Evolutionary conservation across 306 rosid genomes (phyloP).

Genomic region (Comarum palustre): DNA sequence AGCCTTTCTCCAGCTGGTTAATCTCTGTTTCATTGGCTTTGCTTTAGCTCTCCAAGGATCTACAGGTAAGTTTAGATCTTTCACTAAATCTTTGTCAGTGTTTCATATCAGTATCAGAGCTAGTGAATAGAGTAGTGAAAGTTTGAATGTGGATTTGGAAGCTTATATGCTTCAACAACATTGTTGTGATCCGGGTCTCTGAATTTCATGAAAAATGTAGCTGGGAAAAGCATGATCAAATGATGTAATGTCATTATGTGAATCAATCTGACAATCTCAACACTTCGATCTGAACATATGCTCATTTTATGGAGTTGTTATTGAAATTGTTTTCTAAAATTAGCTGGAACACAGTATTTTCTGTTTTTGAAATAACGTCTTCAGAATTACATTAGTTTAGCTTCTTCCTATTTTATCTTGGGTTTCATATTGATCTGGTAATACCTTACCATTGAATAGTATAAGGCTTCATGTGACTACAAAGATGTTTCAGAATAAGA

Average conservation of each 20-base stretch:
- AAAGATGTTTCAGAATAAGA: background rate
- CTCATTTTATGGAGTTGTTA: background rate
- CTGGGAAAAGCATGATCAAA: constrained; percentile 9
- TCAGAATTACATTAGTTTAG: background rate
- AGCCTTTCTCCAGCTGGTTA: constrained; percentile 46
- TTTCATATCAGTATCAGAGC: constrained; percentile 9
- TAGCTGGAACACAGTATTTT: constrained; percentile 1
- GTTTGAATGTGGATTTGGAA: constrained; percentile 8
- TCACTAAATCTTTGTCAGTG: constrained; percentile 5
- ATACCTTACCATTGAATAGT: constrained; percentile 1
- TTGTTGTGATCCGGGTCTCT: constrained; percentile 24
- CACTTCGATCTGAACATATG: constrained; percentile 18
- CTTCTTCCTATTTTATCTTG: background rate
- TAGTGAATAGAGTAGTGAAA: constrained; percentile 6
- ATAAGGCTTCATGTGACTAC: background rate
- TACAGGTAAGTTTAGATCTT: constrained; percentile 46
- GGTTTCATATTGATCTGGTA: constrained; percentile 2
- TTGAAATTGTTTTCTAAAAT: constrained; percentile 2
- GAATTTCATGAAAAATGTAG: constrained; percentile 13
- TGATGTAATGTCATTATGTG: background rate
- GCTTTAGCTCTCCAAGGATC: constrained; percentile 57
- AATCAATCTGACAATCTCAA: background rate
- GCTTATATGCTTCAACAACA: constrained; percentile 15
- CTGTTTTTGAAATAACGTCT: background rate
- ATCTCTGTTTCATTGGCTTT: constrained; percentile 48